phyloP scores from a whole-genome alignment of 202 grass and related monocot species.

The Eragrostis tef region DNA sequence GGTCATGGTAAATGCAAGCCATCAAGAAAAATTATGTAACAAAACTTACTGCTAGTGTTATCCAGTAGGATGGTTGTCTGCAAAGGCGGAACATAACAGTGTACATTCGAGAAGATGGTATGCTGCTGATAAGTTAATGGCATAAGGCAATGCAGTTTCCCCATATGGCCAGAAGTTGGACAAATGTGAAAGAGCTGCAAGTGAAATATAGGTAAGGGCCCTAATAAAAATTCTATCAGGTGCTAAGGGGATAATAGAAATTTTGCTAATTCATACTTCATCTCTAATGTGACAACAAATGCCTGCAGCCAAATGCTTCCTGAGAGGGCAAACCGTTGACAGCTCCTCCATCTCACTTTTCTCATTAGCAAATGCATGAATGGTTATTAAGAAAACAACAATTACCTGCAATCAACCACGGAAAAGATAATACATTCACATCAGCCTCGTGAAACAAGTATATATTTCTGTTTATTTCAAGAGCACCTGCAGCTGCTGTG shows the following conservation, averaged over 20 bases:
- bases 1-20: too few species aligned
- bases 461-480: neutral
- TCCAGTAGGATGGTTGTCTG: slow-evolving; percentile 83
- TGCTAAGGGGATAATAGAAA: slow-evolving; percentile 34
- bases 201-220: slow-evolving; percentile 35
- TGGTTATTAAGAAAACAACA: slow-evolving; percentile 74
- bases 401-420: slow-evolving; percentile 64
- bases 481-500: too few species aligned
- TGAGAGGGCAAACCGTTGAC: slow-evolving; percentile 91
- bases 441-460: slow-evolving; percentile 23
- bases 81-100: slow-evolving; percentile 87
- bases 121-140: slow-evolving; percentile 57
- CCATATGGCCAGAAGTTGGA: slow-evolving; percentile 73
- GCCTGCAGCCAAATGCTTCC: slow-evolving; percentile 42
- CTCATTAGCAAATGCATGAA: slow-evolving; percentile 85
- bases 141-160: slow-evolving; percentile 84
- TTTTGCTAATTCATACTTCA: slow-evolving; percentile 59
- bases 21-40: slow-evolving; percentile 8
- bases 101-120: slow-evolving; percentile 90
- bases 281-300: slow-evolving; percentile 89
- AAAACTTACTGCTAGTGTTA: slow-evolving; percentile 75
- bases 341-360: slow-evolving; percentile 98
- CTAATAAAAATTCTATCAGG: neutral
- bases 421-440: slow-evolving; percentile 24
- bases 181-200: too few species aligned